A percentile compares a stretch with the other conserved stretches of the same genome.
Evolutionary conservation across 192 early-diverging fungal genomes (phyloP).

Genomic region (Phycomyces blakesleeanus): DNA sequence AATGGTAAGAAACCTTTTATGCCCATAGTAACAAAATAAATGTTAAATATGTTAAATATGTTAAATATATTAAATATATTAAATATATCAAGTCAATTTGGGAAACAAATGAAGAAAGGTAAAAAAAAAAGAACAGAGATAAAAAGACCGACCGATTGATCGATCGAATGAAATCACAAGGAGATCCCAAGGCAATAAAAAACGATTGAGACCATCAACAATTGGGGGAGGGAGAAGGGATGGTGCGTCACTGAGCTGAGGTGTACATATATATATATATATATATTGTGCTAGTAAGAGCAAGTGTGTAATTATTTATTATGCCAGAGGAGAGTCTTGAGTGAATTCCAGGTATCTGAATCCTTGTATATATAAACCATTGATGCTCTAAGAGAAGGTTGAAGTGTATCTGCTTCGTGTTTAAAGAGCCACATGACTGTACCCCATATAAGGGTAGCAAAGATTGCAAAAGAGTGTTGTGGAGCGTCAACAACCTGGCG

Average conservation of each 20-base stretch:
- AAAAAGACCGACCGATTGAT: too few species aligned
- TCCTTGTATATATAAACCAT: slow-evolving; percentile 96
- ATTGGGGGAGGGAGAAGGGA: too few species aligned
- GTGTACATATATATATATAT: too few species aligned
- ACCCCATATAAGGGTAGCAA: slow-evolving; percentile 94
- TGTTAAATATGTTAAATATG: too few species aligned
- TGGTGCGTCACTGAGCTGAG: too few species aligned
- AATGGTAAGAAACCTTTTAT: slow-evolving; percentile 83
- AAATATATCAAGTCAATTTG: too few species aligned
- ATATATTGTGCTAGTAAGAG: not conserved
- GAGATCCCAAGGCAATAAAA: too few species aligned
- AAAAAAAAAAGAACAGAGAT: too few species aligned
- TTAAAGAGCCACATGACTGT: slow-evolving; percentile 94
- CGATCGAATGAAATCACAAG: too few species aligned
- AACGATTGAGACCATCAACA: too few species aligned
- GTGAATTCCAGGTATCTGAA: slow-evolving; percentile 73
- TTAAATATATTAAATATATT: too few species aligned
- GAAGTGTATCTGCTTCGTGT: slow-evolving; percentile 81
- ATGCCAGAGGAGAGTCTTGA: slow-evolving; percentile 77
- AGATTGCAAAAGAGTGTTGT: slow-evolving; percentile 77
- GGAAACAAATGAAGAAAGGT: too few species aligned
- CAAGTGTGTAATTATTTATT: slow-evolving; percentile 57
- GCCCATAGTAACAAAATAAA: slow-evolving; percentile 64
- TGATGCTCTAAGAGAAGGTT: slow-evolving; percentile 86
- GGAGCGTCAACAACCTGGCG: slow-evolving; percentile 69